Evolutionary conservation across 768 basidiomycete species (phyloP), one percentile per base, ranked within the genome.

Genomic region (Floccularia luteovirens): DNA sequence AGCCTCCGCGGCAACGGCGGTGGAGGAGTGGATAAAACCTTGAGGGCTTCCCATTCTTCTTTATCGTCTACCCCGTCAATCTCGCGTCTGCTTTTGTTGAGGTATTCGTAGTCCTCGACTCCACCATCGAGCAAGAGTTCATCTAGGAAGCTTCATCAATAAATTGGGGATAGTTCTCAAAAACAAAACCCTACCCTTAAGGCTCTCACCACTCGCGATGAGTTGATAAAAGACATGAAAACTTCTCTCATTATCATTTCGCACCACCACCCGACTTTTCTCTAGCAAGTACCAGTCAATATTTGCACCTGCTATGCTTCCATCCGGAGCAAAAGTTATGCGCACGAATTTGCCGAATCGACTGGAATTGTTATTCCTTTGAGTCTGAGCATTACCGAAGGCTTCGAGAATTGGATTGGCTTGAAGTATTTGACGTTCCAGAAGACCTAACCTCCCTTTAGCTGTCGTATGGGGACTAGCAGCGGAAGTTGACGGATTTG

Each of bases 281-380:
- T 99, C 96, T 42, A 99, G 66, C 22, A 99, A 69, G 57, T 99
- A 99, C 96, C 96, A 98, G 58, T 99, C 93, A 44, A 98, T 91
- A 55, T 92, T 97, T 19, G 96, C 96, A 1, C 96, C 96, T 0
- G 92, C 87, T 42, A 99, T 99, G 48, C 90, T 90, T 2, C 94
- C 93, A 48, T 88, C 81, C 0, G 87, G 82, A 1, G 89, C 78
- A 61, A 99, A 99, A 54, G 84, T 86, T 45, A 99, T 98, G 32
- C 91, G 74, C 34, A 99, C 88, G 57, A 99, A 99, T 62, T 99
- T 99, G 22, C 92, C 93, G 57, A 99, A 99, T 27, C 96, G 87
- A 73, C 89, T 91, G 1, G 96, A 98, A 55, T 99, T 99, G 62
- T 98, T 97, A 56, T 99, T 99, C 32, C 93, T 71, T 62, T 96